Base-by-base conservation (phyloP, 495 filamentous ascomycete species). In the Neurospora pannonica region DNA sequence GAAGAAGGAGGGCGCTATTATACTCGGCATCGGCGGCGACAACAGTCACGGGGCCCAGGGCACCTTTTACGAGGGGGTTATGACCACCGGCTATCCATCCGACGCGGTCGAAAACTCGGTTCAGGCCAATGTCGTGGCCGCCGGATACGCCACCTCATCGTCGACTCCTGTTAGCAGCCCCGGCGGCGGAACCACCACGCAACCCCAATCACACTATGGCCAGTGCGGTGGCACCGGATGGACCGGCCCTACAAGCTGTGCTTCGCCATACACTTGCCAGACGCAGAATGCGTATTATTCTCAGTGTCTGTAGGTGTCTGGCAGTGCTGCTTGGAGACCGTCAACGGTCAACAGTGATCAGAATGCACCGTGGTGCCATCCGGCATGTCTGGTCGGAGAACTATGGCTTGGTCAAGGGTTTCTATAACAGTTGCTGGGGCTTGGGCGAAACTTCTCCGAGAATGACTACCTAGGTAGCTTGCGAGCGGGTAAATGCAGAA, bases 101-200 rank as follows among this genome's bases (percentile, higher is more conserved):
- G 42, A 46, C 9, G 42, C 80, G 42, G 88, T 85, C 37, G 88
- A 90, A 77, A 81, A 84, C 78, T 74, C 83, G 15, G 87, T 89
- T 72, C 88, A 89, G 79, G 88, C 88, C 38, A 84, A 90, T 73
- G 86, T 90, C 74, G 85, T 88, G 19, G 42, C 42, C 9, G 42
- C 42, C 8, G 42, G 42, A 46, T 46, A 46, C 28, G 75, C 69
- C 69, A 83, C 79, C 3, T 78, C 80, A 0, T 62, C 76, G 10
- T 71, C 77, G 15, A 34, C 34, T 34, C 82, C 77, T 17, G 79
- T 82, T 2, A 79, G 82, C n/a, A n/a, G n/a, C n/a, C n/a, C n/a
- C 2, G 78, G 76, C 69, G 78, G 80, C 0, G 77, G 79, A 28
- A 72, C 78, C 10, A 77, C 83, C 0, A 81, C 78, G 48, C 78